phyloP scores from a whole-genome alignment of 106 monocot genomes.

The Alisma plantagoaquatica region DNA sequence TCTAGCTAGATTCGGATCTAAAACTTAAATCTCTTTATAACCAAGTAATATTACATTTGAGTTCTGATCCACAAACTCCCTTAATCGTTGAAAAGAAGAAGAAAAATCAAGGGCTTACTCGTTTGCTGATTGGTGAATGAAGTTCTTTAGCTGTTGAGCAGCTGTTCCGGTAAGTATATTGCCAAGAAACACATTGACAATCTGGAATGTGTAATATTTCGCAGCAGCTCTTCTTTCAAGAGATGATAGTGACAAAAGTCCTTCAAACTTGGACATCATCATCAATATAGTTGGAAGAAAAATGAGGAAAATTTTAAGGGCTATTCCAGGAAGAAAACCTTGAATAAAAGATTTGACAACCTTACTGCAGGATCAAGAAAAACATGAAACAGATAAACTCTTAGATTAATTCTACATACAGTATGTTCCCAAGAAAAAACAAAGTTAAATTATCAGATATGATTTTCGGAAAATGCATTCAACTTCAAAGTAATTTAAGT shows the following conservation, averaged over 20 bases:
- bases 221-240: conserved; percentile 79
- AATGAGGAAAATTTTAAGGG: conserved; percentile 85
- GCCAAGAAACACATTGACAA: conserved; percentile 90
- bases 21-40: not conserved
- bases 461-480: not conserved
- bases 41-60: not conserved
- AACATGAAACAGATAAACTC: no score
- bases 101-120: conserved; percentile 29
- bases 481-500: not conserved
- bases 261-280: conserved; percentile 93
- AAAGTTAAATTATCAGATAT: not conserved
- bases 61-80: not conserved
- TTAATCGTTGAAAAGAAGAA: not conserved
- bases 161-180: conserved; percentile 76
- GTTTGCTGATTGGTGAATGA: conserved; percentile 62
- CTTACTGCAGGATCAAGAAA: conserved; percentile 16
- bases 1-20: not conserved
- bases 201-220: conserved; percentile 73
- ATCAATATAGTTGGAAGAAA: conserved; percentile 84
- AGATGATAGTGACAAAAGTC: conserved; percentile 41
- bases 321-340: conserved; percentile 95
- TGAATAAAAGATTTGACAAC: conserved; percentile 87
- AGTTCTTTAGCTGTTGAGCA: conserved; percentile 61
- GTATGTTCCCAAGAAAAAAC: not conserved
- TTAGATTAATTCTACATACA: conserved; percentile 2